Evolutionary conservation across 257 asterid genomes (phyloP), one percentile per base, ranked within the genome.

Genomic region (Solanum chmielewskii): DNA sequence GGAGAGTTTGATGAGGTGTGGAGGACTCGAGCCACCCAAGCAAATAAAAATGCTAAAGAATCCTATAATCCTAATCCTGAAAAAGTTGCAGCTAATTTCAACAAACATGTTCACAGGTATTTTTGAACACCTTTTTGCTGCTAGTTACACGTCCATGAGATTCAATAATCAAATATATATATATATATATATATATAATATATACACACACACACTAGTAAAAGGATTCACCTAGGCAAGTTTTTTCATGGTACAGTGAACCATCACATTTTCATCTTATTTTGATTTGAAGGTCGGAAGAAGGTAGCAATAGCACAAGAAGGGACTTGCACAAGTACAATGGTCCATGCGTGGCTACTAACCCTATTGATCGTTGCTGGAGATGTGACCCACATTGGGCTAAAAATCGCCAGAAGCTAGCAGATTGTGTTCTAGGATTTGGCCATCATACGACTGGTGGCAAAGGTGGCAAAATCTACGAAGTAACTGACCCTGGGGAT

Each of bases 291-390:
- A 90, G 91, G 39, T 59, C 88, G 3, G 71, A 49, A 3, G 68
- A 52, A 37, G 91, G 92, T 9, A 86, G 35, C 42, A 88, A 70
- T 42, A 88, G 87, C 80, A 85, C 88, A 37, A 84, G 90, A 75
- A 83, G 91, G 75, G 88, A 29, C 27, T 73, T 88, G 60, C 85
- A 21, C 44, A 90, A 66, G 77, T 20, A 89, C 60, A 3, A 33
- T 4, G 89, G 89, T 37, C 86, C 88, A 70, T 90, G 92, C 59
- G 35, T 5, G 29, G 89, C 92, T 4, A 88, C 91, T 33, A 90
- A 90, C 69, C 92, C 91, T 3, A 88, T 90, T 29, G 92, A 90
- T 9, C 80, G 68, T 85, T 90, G 92, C 27, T 90, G 92, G 92
- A 90, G 92, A 73, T 90, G 92, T 42, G 42, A 81, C 13, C 64